Evolutionary conservation across 345 rosid species (phyloP).

Genomic region (Firmiana major): DNA sequence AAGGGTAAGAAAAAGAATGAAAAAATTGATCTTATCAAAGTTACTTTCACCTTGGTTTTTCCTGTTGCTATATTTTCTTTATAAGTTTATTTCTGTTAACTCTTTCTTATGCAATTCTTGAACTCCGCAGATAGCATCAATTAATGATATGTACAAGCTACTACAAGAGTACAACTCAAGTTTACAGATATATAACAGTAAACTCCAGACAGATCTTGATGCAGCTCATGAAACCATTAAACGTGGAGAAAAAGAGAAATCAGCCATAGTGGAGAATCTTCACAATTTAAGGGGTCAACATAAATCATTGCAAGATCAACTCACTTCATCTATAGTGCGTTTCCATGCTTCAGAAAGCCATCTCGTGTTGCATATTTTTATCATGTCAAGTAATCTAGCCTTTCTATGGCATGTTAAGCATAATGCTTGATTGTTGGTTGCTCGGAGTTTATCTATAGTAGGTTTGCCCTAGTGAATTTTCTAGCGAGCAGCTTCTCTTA

Average conservation of each 20-base stretch:
- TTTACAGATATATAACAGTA: slow-evolving; percentile 86
- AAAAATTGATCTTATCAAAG: neutral
- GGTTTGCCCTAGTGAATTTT: neutral
- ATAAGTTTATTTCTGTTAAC: slow-evolving; percentile 5
- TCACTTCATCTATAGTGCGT: slow-evolving; percentile 64
- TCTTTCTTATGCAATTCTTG: neutral
- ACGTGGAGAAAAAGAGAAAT: slow-evolving; percentile 81
- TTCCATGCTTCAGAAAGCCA: slow-evolving; percentile 10
- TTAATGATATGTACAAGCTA: slow-evolving; percentile 94
- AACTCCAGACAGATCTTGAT: slow-evolving; percentile 91
- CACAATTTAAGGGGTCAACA: slow-evolving; percentile 70
- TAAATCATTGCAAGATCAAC: slow-evolving; percentile 73
- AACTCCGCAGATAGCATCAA: slow-evolving; percentile 64
- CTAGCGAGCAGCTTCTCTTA: neutral
- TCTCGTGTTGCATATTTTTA: slow-evolving; percentile 3
- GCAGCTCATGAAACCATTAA: slow-evolving; percentile 71
- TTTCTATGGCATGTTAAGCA: neutral
- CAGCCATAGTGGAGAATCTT: slow-evolving; percentile 70
- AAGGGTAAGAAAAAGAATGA: slow-evolving; percentile 52
- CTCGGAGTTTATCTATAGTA: neutral
- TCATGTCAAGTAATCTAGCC: neutral
- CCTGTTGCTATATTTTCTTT: neutral
- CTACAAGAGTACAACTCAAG: slow-evolving; percentile 93
- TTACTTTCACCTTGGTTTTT: neutral
- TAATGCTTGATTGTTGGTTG: neutral